These are phyloP conservation scores for Geranium brycei DNA, from an alignment of 345 rosid genomes.

Conservation along the genomic window DNA sequence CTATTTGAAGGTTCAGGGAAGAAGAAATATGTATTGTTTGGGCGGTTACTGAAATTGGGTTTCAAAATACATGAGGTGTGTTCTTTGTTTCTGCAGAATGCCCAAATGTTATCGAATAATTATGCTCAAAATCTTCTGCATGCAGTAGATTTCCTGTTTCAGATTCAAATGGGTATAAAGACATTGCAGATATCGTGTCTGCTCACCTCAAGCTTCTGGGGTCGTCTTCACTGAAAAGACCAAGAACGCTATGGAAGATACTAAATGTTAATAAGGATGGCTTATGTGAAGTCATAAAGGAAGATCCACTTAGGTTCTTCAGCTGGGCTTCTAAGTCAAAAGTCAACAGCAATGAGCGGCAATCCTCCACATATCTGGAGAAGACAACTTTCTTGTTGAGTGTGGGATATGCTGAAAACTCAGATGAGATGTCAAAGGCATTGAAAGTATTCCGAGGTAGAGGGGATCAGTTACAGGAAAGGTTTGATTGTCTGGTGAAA, in stretches of 20 bases:
- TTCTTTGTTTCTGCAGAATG: slow-evolving; percentile 41
- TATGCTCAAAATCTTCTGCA: slow-evolving; percentile 30
- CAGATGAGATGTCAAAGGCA: slow-evolving; percentile 70
- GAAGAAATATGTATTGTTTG: slow-evolving; percentile 44
- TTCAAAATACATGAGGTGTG: slow-evolving; percentile 29
- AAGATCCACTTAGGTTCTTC: slow-evolving; percentile 55
- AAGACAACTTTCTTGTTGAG: slow-evolving; percentile 52
- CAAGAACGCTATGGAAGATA: slow-evolving; percentile 31
- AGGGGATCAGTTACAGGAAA: slow-evolving; percentile 80
- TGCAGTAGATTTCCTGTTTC: slow-evolving; percentile 38
- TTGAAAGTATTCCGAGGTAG: slow-evolving; percentile 61
- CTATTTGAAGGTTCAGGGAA: slow-evolving; percentile 57
- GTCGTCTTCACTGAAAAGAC: slow-evolving; percentile 39
- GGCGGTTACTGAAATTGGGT: slow-evolving; percentile 51
- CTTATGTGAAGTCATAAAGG: slow-evolving; percentile 34
- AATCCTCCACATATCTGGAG: slow-evolving; percentile 28
- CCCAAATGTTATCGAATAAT: slow-evolving; percentile 33
- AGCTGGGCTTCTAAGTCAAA: slow-evolving; percentile 31
- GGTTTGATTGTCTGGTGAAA: slow-evolving; percentile 60
- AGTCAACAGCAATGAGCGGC: slow-evolving; percentile 15
- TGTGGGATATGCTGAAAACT: slow-evolving; percentile 62
- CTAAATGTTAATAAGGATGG: slow-evolving; percentile 29
- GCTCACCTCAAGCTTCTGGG: slow-evolving; percentile 32
- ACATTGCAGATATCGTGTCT: slow-evolving; percentile 26
- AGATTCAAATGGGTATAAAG: slow-evolving; percentile 40